Percentiles rank a stretch among this genome's conserved stretches.
Conservation (phyloP, 495 filamentous ascomycete species). For the Lophiotrema nucula region DNA sequence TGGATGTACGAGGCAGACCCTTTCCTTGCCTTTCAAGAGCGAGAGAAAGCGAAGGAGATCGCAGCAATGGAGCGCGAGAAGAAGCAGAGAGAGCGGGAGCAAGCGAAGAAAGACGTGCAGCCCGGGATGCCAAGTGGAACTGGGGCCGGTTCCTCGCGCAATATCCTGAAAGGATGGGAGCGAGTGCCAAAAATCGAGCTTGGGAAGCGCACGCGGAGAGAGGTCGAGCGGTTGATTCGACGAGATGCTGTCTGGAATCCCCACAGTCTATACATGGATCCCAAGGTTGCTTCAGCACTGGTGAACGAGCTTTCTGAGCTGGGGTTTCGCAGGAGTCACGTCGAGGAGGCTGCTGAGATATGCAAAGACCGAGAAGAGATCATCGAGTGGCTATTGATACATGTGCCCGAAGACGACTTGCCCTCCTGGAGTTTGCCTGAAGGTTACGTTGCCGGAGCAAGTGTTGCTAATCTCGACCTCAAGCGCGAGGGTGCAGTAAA, state of each 20-base stretch:
- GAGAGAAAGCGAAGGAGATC: conserved; percentile 69
- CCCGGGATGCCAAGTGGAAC: conserved; percentile 17
- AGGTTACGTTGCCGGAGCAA: conserved; percentile 82
- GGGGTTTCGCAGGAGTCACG: conserved; percentile 83
- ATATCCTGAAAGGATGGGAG: conserved; percentile 70
- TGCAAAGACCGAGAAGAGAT: conserved; percentile 93
- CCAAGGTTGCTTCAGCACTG: conserved; percentile 55
- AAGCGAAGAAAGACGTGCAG: conserved; percentile 33
- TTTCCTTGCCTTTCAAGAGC: conserved; percentile 73
- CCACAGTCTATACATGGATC: conserved; percentile 61
- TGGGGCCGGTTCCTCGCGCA: background rate
- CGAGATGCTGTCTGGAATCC: conserved; percentile 84
- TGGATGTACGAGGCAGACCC: conserved; percentile 98
- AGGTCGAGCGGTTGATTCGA: conserved; percentile 75
- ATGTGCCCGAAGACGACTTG: conserved; percentile 94
- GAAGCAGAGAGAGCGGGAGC: conserved; percentile 41
- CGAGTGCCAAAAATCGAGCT: conserved; percentile 88
- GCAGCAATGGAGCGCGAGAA: conserved; percentile 63
- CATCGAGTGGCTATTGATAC: conserved; percentile 88
- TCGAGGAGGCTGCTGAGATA: conserved; percentile 80
- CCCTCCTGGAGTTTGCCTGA: conserved; percentile 88
- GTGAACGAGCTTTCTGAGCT: conserved; percentile 71
- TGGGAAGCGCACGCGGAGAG: conserved; percentile 70
- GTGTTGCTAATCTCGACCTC: conserved; percentile 74
- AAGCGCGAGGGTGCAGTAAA: conserved; percentile 76